Evolutionary conservation across 2,329 filamentous ascomycete genomes (phyloP), one percentile per base, ranked within the genome.

Genomic region (Apiospora marii): DNA sequence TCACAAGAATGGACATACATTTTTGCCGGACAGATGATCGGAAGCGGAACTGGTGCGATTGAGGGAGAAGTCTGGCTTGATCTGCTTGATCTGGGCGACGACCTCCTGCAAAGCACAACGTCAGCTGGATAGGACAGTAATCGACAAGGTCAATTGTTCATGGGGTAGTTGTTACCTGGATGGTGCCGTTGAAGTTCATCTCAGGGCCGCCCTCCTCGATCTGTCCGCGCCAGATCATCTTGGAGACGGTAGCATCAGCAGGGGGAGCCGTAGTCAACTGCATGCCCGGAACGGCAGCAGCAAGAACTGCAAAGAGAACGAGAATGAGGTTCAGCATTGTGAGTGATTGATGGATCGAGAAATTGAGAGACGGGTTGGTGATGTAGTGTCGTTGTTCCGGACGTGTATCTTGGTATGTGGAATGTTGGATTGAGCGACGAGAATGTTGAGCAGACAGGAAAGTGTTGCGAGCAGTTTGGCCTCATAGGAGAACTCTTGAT

Each of bases 221-320:
- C 58, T 64, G 58, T 41, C 58, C 58, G 58, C 58, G 58, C 58
- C 58, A 64, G 58, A 41, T 41, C 58, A 64, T 64, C 3, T n/a
- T 4, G 58, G 34, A 5, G 19, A 64, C 14, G 34, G 30, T 13
- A 10, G 58, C 58, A 24, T 14, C 30, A 3, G 19, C 34, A 64
- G 19, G 30, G 4, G 58, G 58, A n/a, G 58, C 10, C 3, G 22
- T 14, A n/a, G 34, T 2, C 58, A 64, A 22, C 58, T 41, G 30
- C 34, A 64, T 64, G 19, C 58, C 58, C 0, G 58, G 58, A 41
- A 64, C 34, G 34, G 58, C 58, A 37, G 19, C 58, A n/a, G 22
- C 58, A 1, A 64, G 22, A 34, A 34, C 34, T 22, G 41, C 7
- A 22, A 64, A 64, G 34, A 64, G 22, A 10, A 64, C 6, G 19